These are phyloP conservation scores for Thinopyrum elongatum DNA, from an alignment of 176 grass and related monocot genomes.

Conservation along the genomic window DNA sequence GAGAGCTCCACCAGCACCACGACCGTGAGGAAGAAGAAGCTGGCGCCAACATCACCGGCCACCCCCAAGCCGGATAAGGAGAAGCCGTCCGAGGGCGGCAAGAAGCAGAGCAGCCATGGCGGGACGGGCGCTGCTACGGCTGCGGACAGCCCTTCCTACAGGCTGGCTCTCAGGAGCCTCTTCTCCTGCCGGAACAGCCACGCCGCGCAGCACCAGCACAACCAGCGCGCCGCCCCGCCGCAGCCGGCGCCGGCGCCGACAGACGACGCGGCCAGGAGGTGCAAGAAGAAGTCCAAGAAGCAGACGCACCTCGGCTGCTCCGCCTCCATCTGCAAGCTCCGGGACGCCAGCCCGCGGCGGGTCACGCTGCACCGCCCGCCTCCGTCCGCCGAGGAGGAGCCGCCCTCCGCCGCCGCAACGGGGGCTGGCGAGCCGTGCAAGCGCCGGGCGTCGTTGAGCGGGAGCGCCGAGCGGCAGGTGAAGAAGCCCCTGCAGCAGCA, in stretches of 20 bases:
- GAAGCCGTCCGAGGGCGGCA: not conserved
- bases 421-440: slow-evolving; percentile 47
- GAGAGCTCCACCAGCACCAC: not conserved
- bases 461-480: slow-evolving; percentile 38
- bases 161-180: slow-evolving; percentile 61
- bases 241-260: not conserved
- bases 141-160: slow-evolving; percentile 64
- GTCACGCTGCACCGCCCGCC: slow-evolving; percentile 8
- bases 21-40: slow-evolving; percentile 15
- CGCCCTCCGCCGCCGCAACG: not conserved
- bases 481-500: slow-evolving; percentile 47
- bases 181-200: slow-evolving; percentile 72
- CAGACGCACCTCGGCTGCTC: slow-evolving; percentile 41
- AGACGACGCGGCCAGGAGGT: not conserved
- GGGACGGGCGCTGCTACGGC: not conserved
- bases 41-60: not conserved
- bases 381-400: not conserved
- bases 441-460: slow-evolving; percentile 62
- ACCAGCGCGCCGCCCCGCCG: not conserved
- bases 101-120: slow-evolving; percentile 9
- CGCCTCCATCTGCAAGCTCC: slow-evolving; percentile 66
- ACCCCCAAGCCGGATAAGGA: not conserved
- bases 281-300: slow-evolving; percentile 38
- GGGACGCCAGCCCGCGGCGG: not conserved
- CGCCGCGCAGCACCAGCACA: not conserved